Percentiles rank a stretch among this genome's conserved stretches.
These are phyloP conservation scores for Cicer bijugum DNA, from an alignment of 306 rosid species.

Conservation along the genomic window DNA sequence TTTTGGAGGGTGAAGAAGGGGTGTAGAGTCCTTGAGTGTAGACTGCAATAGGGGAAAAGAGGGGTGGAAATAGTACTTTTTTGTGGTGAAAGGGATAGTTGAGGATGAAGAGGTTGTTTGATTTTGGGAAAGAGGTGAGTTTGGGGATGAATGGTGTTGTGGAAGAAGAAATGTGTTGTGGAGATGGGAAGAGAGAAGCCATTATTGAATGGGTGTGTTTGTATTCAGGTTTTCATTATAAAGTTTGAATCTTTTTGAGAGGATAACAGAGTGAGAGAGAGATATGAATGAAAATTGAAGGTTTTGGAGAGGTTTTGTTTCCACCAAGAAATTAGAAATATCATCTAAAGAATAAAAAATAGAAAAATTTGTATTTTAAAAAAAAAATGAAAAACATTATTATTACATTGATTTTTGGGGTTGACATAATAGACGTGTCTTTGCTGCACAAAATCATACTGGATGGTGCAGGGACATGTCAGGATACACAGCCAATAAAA, in stretches of 20 bases:
- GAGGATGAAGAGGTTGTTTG: slow-evolving; percentile 49
- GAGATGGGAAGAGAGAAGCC: slow-evolving; percentile 59
- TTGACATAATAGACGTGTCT: too few relatives aligned
- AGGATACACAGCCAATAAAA: not conserved
- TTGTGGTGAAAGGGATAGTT: slow-evolving; percentile 36
- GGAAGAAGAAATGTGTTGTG: slow-evolving; percentile 44
- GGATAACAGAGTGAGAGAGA: slow-evolving; percentile 11
- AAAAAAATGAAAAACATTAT: too few relatives aligned
- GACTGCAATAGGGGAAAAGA: slow-evolving; percentile 50
- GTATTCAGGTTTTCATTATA: slow-evolving; percentile 41
- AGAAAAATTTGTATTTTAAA: too few relatives aligned
- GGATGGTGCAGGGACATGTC: not conserved
- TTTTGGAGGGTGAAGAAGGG: slow-evolving; percentile 47
- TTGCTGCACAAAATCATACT: not conserved
- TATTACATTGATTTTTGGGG: too few relatives aligned
- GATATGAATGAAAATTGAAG: slow-evolving; percentile 34
- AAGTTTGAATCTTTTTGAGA: slow-evolving; percentile 37
- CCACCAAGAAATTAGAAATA: slow-evolving; percentile 5
- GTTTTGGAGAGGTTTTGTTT: slow-evolving; percentile 67
- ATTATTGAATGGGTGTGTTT: slow-evolving; percentile 49
- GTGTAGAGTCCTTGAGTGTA: slow-evolving; percentile 52
- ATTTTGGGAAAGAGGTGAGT: slow-evolving; percentile 49
- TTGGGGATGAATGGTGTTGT: slow-evolving; percentile 45
- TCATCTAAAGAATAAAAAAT: not conserved
- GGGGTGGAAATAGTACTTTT: not conserved